Evolutionary conservation across 2,329 filamentous ascomycete species (phyloP), one percentile per base, ranked within the genome.

Genomic region (Metarhizium rileyi): DNA sequence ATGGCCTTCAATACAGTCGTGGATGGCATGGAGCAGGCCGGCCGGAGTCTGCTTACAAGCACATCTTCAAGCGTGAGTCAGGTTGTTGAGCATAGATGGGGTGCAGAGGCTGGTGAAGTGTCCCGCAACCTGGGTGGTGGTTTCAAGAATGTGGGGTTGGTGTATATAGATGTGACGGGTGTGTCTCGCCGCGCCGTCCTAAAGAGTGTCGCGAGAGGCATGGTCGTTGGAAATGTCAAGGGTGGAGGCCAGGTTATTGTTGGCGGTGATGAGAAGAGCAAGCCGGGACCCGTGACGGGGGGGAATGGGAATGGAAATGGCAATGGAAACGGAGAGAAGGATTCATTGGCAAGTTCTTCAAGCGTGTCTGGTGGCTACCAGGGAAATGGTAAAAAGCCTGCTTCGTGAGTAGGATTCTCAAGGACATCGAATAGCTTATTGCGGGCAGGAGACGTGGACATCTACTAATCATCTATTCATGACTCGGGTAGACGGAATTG

Each of bases 1-100:
- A 97, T 98, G 73, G 93, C 93, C 0, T 97, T 97, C 66, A 89
- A 86, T 36, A 98, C 93, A 0, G 81, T 98, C 42, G 87, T 90
- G 23, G 93, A 98, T 61, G 93, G 93, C 35, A 86, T 97, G 51
- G 90, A 95, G 57, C 85, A 95, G 57, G 86, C 88, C 2, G 87
- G 89, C 1, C 84, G 85, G 48, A 87, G 81, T 54, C 72, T 98
- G 27, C 75, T 98, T 27, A 80, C 78, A 4, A 83, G 84, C 9
- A 81, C 85, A 3, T 85, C 87, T 3, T 75, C 77, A 1, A 90
- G 91, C n/a, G 86, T 91, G 23, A 89, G 82, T 33, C 87, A 84
- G 1, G 84, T 96, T 47, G 88, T 97, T 3, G 79, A 83, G n/a
- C 93, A 97, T 67, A 84, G 82, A 54, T 98, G 90, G 72, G 93